Conservation (phyloP, 2,329 filamentous ascomycete species). For the Xylariales sp. region DNA sequence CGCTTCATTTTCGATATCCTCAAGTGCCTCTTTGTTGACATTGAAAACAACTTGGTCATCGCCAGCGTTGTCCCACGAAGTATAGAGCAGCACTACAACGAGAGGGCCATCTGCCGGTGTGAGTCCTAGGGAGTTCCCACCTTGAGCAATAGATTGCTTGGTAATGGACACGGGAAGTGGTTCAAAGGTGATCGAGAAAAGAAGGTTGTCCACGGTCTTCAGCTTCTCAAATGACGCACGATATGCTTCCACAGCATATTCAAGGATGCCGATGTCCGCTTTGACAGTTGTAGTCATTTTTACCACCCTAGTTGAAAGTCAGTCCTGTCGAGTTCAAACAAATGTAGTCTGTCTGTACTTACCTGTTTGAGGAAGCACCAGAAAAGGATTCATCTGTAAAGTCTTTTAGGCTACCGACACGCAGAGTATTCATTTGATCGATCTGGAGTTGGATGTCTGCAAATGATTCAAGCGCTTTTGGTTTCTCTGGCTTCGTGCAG, state of each 20-base stretch:
- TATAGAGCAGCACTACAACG: conserved; percentile 8
- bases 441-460: background rate
- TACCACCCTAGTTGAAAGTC: too few relatives aligned
- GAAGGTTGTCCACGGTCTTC: conserved; percentile 7
- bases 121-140: conserved; percentile 11
- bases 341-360: too few relatives aligned
- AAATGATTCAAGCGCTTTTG: background rate
- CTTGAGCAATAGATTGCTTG: conserved; percentile 2
- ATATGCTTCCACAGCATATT: too few relatives aligned
- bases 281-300: too few relatives aligned
- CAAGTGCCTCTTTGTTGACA: background rate
- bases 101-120: conserved; percentile 3
- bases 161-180: conserved; percentile 9
- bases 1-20: background rate
- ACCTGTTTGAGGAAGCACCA: too few relatives aligned
- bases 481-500: background rate
- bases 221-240: too few relatives aligned
- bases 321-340: too few relatives aligned
- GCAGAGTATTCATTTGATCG: background rate
- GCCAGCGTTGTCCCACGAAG: conserved; percentile 7
- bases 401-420: too few relatives aligned
- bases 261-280: too few relatives aligned
- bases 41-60: conserved; percentile 9
- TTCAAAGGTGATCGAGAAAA: conserved; percentile 11
- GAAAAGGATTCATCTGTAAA: too few relatives aligned